Base-by-base conservation (phyloP, 2,329 filamentous ascomycete species). In the Purpureocillium takamizusanense region DNA sequence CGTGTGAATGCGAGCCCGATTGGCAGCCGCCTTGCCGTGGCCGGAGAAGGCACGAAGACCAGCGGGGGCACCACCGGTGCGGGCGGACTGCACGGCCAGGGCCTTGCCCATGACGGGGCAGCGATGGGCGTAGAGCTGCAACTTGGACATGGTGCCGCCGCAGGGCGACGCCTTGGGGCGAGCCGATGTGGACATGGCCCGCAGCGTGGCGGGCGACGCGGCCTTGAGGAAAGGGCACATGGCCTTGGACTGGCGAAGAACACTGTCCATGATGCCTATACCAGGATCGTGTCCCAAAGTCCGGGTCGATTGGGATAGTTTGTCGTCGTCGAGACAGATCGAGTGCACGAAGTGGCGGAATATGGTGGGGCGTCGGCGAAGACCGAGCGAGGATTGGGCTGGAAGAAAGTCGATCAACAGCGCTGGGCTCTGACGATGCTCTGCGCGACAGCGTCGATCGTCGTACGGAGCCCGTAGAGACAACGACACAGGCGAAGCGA, bases 71-170 rank as follows among this genome's bases (percentile, higher is more conserved):
- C 65, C 64, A 37, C 69, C 64, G 36, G 69, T 60, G 56, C 74
- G 72, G 46, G 77, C 72, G 33, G 76, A 76, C 72, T 95, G 90
- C 30, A 95, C 82, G 44, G 87, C 85, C 61, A 98, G 78, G 31
- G 92, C 92, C 74, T 95, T 94, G 63, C 89, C 90, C 92, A 98
- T 98, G 63, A 98, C 83, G 42, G 92, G 92, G 76, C 92, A 98
- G 62, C 90, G 87, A 58, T 88, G 83, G 54, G 87, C 92, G 56
- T 94, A 80, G 51, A 92, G 79, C 71, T 97, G 92, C 54, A 98
- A 76, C 68, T 95, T 97, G 56, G 88, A 95, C 79, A 97, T 95
- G 65, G 86, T 87, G 55, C 89, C 87, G 50, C 89, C 90, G 54
- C 88, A 85, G 41, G 81, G 83, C 38, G 83, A 84, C 29, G 57